These are phyloP conservation scores for Crucihimalaya himalaica DNA, from an alignment of 345 rosid species.

Conservation along the genomic window DNA sequence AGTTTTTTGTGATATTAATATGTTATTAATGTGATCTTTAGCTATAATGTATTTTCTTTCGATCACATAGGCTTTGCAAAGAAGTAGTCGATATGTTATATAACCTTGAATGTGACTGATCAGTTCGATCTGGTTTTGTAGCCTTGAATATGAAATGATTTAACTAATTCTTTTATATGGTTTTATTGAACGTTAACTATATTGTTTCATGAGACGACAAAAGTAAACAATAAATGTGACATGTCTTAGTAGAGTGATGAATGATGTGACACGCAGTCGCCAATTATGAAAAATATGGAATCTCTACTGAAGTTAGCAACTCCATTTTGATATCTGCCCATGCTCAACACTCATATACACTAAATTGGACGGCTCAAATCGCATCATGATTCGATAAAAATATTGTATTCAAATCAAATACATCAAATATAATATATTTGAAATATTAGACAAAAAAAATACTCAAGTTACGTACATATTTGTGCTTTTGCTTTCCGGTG, in stretches of 20 bases:
- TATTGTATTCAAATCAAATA: too few species aligned
- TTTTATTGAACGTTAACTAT: too few species aligned
- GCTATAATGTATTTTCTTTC: too few species aligned
- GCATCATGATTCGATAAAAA: background rate
- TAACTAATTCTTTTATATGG: too few species aligned
- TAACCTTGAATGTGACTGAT: too few species aligned
- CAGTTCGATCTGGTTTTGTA: too few species aligned
- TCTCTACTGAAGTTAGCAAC: background rate
- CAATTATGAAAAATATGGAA: background rate
- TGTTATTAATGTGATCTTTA: background rate
- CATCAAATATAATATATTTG: too few species aligned
- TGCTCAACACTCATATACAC: background rate
- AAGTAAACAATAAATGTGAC: background rate
- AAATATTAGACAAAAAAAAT: background rate
- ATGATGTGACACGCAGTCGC: background rate
- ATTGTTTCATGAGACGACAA: too few species aligned
- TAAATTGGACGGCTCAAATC: background rate
- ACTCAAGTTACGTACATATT: background rate
- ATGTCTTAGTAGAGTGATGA: background rate
- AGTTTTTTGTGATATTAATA: background rate
- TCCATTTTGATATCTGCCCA: background rate
- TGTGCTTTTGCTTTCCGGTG: background rate
- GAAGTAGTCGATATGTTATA: too few species aligned
- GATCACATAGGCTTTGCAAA: too few species aligned
- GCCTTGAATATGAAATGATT: background rate